Conservation (phyloP, 2,329 filamentous ascomycete genomes). For the Phoma sp. region DNA sequence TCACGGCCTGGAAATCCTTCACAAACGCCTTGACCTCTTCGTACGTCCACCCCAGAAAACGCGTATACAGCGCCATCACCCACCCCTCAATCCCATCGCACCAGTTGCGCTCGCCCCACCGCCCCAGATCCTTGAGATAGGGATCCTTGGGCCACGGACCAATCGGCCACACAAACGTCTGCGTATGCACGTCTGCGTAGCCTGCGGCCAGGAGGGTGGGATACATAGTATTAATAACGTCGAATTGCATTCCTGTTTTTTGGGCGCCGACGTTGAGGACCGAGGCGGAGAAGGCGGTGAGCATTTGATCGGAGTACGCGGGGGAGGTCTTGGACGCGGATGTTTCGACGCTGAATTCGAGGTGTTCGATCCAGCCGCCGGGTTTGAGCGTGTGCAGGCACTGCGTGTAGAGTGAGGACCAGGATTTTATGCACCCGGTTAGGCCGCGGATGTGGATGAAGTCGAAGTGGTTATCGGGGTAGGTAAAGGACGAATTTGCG, state of each 20-base stretch:
- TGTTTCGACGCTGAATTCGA: slow-evolving; percentile 47
- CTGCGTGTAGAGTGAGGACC: slow-evolving; percentile 50
- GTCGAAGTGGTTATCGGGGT: slow-evolving; percentile 48
- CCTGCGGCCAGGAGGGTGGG: slow-evolving; percentile 26
- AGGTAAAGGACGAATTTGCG: slow-evolving; percentile 51
- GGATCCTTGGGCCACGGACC: slow-evolving; percentile 44
- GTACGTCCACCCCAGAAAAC: slow-evolving; percentile 47
- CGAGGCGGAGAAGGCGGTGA: slow-evolving; percentile 24
- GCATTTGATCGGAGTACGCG: slow-evolving; percentile 29
- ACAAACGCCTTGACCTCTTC: slow-evolving; percentile 46
- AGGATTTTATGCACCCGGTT: slow-evolving; percentile 52
- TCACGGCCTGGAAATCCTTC: slow-evolving; percentile 38
- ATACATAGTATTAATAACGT: slow-evolving; percentile 28
- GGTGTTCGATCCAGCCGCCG: slow-evolving; percentile 54
- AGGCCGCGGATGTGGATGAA: slow-evolving; percentile 52
- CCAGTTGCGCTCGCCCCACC: slow-evolving; percentile 52
- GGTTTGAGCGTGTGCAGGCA: slow-evolving; percentile 49
- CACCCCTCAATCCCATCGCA: slow-evolving; percentile 52
- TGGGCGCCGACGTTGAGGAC: slow-evolving; percentile 28
- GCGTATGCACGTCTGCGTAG: slow-evolving; percentile 38
- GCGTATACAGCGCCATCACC: slow-evolving; percentile 51
- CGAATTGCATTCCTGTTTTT: slow-evolving; percentile 37
- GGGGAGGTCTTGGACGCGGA: slow-evolving; percentile 22
- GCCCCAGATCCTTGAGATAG: slow-evolving; percentile 43
- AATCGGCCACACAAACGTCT: slow-evolving; percentile 43